Evolutionary conservation across 495 filamentous ascomycete species (phyloP), one percentile per base, ranked within the genome.

Genomic region (Glutinoglossum americanum): DNA sequence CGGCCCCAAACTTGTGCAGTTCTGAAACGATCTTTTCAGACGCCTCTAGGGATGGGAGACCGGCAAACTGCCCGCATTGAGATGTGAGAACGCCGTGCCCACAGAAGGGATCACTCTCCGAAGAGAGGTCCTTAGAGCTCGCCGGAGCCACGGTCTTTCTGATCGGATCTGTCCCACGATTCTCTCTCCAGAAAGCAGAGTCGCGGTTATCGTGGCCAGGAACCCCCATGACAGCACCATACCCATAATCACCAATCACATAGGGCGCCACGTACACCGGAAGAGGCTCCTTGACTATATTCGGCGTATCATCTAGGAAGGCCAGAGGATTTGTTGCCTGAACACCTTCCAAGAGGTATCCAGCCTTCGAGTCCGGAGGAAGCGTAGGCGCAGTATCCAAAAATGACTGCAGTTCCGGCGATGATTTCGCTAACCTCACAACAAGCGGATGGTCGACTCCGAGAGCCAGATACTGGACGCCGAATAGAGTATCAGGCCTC

Each of bases 161-260:
- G 56, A 84, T 62, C 51, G 72, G 62, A 63, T 75, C 62, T 62
- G 76, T 65, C 62, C 67, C 65, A 25, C 68, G 68, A 60, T 92
- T 87, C 45, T 80, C 72, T 57, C 75, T 80, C 82, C 85, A 94
- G 63, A 94, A 94, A 5, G 75, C 73, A 67, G 83, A 72, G 61
- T 94, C 88, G 37, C 85, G 75, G 0, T 71, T 64, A 65, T 94
- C 88, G 60, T 94, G 87, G 1, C 81, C 88, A 0, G 88, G 88
- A 25, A 94, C 88, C 41, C 87, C 88, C 88, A 94, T 94, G 6
- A 94, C 84, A 5, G 87, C 87, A 1, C 87, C 86, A 56, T 84
- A 81, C n/a, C 86, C 88, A 61, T 92, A 93, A 58, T 88, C 84
- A 30, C 82, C 81, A 5, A 90, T 71, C n/a, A 94, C 88, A 60